phyloP scores from a whole-genome alignment of 805 yeast genomes.

The Brettanomyces nanus region DNA sequence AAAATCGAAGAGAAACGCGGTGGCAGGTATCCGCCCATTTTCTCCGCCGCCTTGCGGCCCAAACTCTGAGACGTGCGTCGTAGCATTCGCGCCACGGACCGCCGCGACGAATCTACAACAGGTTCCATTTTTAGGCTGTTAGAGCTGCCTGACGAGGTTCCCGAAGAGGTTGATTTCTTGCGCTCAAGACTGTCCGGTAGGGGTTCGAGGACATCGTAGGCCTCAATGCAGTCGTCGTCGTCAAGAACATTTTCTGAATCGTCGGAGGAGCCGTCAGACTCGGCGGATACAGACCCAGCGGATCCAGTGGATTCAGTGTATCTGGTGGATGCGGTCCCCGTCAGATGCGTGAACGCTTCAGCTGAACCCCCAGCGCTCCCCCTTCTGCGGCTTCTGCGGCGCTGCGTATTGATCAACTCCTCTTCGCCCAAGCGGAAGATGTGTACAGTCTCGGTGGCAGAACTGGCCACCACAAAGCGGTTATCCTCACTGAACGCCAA shows the following conservation, averaged over 20 bases:
- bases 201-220: constrained; percentile 11
- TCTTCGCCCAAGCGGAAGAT: constrained; percentile 66
- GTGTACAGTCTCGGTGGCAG: constrained; percentile 91
- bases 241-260: constrained; percentile 13
- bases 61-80: constrained; percentile 70
- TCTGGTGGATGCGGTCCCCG: background rate
- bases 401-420: constrained; percentile 27
- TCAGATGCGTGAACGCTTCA: too few relatives aligned
- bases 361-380: constrained; percentile 6
- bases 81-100: constrained; percentile 67
- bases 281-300: constrained; percentile 11
- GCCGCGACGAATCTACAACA: constrained; percentile 58
- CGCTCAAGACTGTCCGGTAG: constrained; percentile 10
- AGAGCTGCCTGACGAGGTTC: constrained; percentile 20
- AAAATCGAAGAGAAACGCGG: constrained; percentile 75
- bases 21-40: constrained; percentile 84
- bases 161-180: constrained; percentile 19
- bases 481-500: constrained; percentile 74
- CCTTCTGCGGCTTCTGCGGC: constrained; percentile 11
- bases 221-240: constrained; percentile 14
- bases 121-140: constrained; percentile 41
- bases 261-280: constrained; percentile 11
- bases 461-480: constrained; percentile 68
- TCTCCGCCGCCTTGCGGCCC: constrained; percentile 77
- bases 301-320: background rate